These are phyloP conservation scores for Pyronema omphalodes DNA, from an alignment of 495 filamentous ascomycete genomes.

Conservation along the genomic window DNA sequence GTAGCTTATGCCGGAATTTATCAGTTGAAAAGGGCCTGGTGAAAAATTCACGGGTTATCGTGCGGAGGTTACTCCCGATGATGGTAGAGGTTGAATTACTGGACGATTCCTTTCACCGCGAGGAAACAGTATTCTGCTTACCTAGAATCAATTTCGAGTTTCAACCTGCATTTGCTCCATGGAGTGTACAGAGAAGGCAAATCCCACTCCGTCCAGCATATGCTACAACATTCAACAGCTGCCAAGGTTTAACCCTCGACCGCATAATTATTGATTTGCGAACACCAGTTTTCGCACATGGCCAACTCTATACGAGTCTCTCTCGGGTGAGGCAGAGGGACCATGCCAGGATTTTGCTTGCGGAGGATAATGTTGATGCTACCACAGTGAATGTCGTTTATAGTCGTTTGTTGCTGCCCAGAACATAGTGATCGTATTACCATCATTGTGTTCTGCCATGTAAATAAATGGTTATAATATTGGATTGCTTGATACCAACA, in stretches of 20 bases:
- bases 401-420: too few relatives aligned
- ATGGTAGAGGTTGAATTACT: background rate
- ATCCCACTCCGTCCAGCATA: slow-evolving; percentile 6
- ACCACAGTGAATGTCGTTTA: background rate
- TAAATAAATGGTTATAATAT: too few relatives aligned
- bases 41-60: slow-evolving; percentile 2
- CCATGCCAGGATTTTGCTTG: background rate
- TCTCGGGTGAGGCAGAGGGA: background rate
- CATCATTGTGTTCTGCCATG: too few relatives aligned
- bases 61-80: background rate
- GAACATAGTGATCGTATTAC: too few relatives aligned
- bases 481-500: too few relatives aligned
- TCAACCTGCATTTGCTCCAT: background rate
- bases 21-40: slow-evolving; percentile 7
- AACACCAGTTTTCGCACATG: slow-evolving; percentile 5
- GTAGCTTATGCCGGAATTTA: slow-evolving; percentile 6
- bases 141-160: slow-evolving; percentile 7
- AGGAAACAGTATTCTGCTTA: background rate
- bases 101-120: background rate
- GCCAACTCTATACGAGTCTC: slow-evolving; percentile 6
- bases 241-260: slow-evolving; percentile 6
- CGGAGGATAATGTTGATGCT: background rate
- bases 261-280: background rate
- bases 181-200: slow-evolving; percentile 2
- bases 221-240: slow-evolving; percentile 8